Evolutionary conservation across 1,284 basidiomycete genomes (phyloP).

Genomic region (Hymenochaete sp.): DNA sequence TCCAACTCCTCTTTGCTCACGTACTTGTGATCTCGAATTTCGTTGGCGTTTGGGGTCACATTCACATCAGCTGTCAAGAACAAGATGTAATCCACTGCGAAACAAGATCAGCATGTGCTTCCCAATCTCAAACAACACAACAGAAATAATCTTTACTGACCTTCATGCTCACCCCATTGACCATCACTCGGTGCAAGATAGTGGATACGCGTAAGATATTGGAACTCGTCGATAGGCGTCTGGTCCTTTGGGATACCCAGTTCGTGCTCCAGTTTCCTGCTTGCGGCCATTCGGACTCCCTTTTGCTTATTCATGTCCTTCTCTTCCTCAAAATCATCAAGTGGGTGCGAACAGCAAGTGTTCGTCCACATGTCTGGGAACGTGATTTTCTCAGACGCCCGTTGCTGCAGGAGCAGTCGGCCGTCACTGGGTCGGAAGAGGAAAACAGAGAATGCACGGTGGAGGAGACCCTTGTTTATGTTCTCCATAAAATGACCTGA

Average conservation of each 20-base stretch:
- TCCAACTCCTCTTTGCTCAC: constrained; percentile 87
- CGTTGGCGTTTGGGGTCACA: constrained; percentile 82
- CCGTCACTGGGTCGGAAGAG: constrained; percentile 93
- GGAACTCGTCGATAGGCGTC: constrained; percentile 80
- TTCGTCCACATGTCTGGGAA: constrained; percentile 99
- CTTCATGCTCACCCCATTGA: constrained; percentile 98
- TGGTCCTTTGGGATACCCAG: constrained; percentile 82
- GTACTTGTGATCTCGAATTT: constrained; percentile 88
- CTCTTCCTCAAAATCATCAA: constrained; percentile 83
- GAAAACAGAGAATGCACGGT: constrained; percentile 97
- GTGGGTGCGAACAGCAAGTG: constrained; percentile 97
- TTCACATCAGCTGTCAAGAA: constrained; percentile 88
- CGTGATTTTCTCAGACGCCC: constrained; percentile 97
- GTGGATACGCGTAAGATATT: constrained; percentile 94
- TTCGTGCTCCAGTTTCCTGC: constrained; percentile 94
- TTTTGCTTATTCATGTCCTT: constrained; percentile 74
- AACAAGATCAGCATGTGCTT: constrained; percentile 15
- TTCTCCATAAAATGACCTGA: constrained; percentile 96
- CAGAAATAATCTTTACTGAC: constrained; percentile 36
- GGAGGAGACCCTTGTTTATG: constrained; percentile 89
- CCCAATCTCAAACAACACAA: not conserved
- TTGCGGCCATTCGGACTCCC: constrained; percentile 84
- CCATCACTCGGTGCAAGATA: constrained; percentile 93
- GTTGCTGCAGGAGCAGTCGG: constrained; percentile 89
- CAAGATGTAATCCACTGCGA: constrained; percentile 94